phyloP scores from a whole-genome alignment of 164 flowering plant genomes.

The Umbellularia californica region DNA sequence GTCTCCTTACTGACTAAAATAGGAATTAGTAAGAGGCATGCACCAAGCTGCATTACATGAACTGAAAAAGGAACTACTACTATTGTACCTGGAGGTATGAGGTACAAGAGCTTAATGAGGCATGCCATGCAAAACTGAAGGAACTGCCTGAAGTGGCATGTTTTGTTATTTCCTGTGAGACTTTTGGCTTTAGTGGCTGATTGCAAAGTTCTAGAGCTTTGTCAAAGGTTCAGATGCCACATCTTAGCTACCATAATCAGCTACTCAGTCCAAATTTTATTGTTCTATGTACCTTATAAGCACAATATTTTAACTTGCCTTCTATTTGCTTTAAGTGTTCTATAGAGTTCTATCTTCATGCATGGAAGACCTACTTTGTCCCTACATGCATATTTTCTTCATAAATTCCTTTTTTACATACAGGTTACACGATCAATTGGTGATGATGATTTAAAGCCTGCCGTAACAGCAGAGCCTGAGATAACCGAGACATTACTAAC shows the following conservation, averaged over 20 bases:
- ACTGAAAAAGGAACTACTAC: too few relatives aligned
- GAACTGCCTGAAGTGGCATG: neutral
- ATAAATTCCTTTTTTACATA: neutral
- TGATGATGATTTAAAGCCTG: constrained; percentile 94
- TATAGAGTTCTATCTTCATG: neutral
- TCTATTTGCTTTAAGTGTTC: neutral
- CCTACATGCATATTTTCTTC: neutral
- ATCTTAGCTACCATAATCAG: neutral
- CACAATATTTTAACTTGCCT: neutral
- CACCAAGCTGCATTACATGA: too few relatives aligned
- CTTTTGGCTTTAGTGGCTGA: neutral
- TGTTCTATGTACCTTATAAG: neutral
- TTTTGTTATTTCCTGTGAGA: neutral
- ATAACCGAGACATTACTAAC: constrained; percentile 63
- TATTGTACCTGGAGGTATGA: too few relatives aligned
- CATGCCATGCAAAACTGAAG: neutral
- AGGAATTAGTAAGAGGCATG: too few relatives aligned
- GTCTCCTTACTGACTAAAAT: too few relatives aligned
- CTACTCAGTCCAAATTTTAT: neutral
- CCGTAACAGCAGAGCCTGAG: constrained; percentile 96
- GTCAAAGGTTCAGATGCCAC: neutral
- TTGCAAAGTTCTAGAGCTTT: neutral
- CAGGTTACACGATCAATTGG: constrained; percentile 98
- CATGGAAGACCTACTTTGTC: constrained; percentile 1
- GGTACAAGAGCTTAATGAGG: neutral